Evolutionary conservation across 2,329 filamentous ascomycete species (phyloP), one percentile per base, ranked within the genome.

Genomic region (Colletotrichum cereale): DNA sequence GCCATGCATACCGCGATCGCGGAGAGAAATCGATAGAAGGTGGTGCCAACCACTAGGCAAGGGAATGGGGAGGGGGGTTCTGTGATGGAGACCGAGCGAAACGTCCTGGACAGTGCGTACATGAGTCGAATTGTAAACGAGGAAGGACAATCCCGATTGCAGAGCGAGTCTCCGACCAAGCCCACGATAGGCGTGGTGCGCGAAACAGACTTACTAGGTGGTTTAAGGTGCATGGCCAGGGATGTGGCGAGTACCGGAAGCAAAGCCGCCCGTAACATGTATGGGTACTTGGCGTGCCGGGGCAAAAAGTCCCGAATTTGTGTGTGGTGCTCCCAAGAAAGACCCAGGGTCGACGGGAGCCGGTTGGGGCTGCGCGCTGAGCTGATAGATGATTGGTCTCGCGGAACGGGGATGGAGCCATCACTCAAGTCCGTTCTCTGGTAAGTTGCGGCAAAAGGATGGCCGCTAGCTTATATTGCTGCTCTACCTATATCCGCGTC

Each of bases 161-260:
- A 26, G 56, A 47, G 44, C 34, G 50, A 66, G 36, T 24, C 38
- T 62, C 56, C 26, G 56, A 47, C n/a, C 18, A 56, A 52, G 40
- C 40, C 47, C 38, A 60, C 47, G 63, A 61, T 48, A 58, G 56
- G 40, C 42, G 44, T 52, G 26, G 48, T 61, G 34, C 63, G 61
- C 50, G 63, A 62, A 67, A 67, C 64, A 62, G 50, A 52, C 58
- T 44, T n/a, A 47, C 44, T 12, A 12, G 12, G 21, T 44, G 11
- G n/a, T 47, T 47, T 24, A 44, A 67, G 56, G 56, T 71, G 63
- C 57, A 24, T 58, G 18, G 58, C 24, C 64, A 63, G 24, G 68
- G 68, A 71, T 62, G 29, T 67, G 63, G 50, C 57, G 63, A 26
- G 48, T 29, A 40, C 24, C 64, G 56, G 62, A 62, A 62, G 26